Base-by-base conservation (phyloP, 257 asterid species). In the Petunia secreta region DNA sequence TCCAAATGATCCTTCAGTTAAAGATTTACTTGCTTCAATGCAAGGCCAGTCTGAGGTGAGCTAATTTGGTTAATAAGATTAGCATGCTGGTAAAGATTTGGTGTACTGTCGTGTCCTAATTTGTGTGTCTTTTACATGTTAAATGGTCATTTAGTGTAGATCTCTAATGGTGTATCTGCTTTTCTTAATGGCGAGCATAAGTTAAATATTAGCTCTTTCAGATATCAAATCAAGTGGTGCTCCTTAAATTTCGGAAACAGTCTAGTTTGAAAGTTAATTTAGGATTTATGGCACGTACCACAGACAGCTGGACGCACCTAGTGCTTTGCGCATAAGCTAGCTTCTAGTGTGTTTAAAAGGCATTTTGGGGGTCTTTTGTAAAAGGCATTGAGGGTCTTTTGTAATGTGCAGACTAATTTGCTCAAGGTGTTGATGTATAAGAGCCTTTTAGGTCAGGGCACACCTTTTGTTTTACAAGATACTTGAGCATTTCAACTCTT, bases 11-110 rank as follows among this genome's bases (percentile, higher is more conserved):
- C 41, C 63, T 46, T 48, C 81, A 78, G 52, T 78, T 63, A 66
- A 79, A 79, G 81, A 37, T 63, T 43, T 50, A 50, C 53, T 63
- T 14, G 75, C 75, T 50, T 79, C 81, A 54, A 64, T 63, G 75
- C 64, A 64, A 46, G 44, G 75, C 15, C 75, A 63, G 63, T 50
- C 81, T 37, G 75, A 63, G 75, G 81, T 78, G 81, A 63, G 75
- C 63, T 64, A 15, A 63, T 63, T 34, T 48, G 62, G 37, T 44
- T 79, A 25, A 68, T 79, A 14, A 7, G 60, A 63, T 48, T 79
- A 50, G 15, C 59, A 64, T 25, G 36, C 48, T 43, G 60, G 38
- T 48, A 9, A 63, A 39, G 54, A 37, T 57, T 44, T 79, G 48
- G 38, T 50, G 37, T 46, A 44, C 46, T 36, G 65, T 34, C 34